Evolutionary conservation across 257 asterid genomes (phyloP), one percentile per base, ranked within the genome.

Genomic region (Asclepias syriaca): DNA sequence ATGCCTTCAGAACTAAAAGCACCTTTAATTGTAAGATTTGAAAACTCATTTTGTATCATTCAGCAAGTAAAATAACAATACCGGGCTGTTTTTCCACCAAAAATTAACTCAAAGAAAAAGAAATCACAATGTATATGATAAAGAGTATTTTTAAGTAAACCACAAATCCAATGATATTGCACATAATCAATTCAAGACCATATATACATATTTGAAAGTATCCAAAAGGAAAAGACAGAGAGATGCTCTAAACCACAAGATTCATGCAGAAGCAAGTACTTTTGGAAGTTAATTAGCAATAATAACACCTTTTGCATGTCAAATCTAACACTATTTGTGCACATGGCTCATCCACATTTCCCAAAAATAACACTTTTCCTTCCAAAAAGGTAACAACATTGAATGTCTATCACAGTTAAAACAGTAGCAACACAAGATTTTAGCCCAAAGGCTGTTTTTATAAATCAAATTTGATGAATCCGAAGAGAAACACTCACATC

Each of bases 401-500:
- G 4, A 53, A 11, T 29, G 13, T 13, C 48, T 29, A 49, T 34
- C 40, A 29, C 29, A 37, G n/a, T 32, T 3, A 60, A 9, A 70
- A 29, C 70, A 18, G 16, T 27, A 22, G 29, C n/a, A 8, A 18
- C 21, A 37, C 21, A 21, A 43, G 15, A 34, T 34, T 48, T 5
- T 54, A 54, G 27, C 32, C 8, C 1, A 49, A 48, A 53, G 21
- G 54, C 2, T 16, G 4, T 46, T 49, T 50, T 61, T 61, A 48
- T 49, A 10, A 24, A 39, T 24, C 22, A 74, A 40, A 21, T 22
- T 54, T 11, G 8, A 45, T 64, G 19, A n/a, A 29, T 58, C 1
- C 11, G 56, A 64, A 7, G 9, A 8, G 46, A 18, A 63, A 73
- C 40, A 71, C 88, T 79, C 79, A 81, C 88, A 79, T 84, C 88